These are phyloP conservation scores for Trichophyton mentagrophytes DNA, from an alignment of 2,329 filamentous ascomycete genomes.

Conservation along the genomic window DNA sequence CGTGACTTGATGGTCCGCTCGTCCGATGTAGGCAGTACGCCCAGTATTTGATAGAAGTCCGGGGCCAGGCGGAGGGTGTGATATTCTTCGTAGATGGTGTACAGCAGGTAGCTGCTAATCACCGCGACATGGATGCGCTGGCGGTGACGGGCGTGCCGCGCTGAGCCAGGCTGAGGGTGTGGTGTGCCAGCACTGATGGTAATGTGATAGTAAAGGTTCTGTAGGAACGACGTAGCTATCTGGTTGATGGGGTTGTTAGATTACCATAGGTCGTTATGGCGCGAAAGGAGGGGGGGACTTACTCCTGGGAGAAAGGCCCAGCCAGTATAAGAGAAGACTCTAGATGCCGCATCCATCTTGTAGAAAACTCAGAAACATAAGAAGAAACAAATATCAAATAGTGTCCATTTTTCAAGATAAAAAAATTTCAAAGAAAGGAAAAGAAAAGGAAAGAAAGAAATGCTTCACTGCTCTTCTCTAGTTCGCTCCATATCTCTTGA, in stretches of 20 bases:
- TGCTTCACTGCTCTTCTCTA: not conserved
- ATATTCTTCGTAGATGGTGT: conserved; percentile 88
- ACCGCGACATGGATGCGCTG: conserved; percentile 73
- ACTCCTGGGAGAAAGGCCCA: conserved; percentile 53
- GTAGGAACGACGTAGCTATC: conserved; percentile 65
- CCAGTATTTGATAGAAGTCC: conserved; percentile 69
- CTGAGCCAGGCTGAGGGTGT: conserved; percentile 54
- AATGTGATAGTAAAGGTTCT: conserved; percentile 73
- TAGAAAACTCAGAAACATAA: not conserved
- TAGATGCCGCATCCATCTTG: conserved; percentile 8
- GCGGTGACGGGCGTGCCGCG: conserved; percentile 59
- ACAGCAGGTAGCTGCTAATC: conserved; percentile 69
- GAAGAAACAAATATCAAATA: not conserved
- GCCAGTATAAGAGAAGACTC: conserved; percentile 43
- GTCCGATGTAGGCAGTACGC: conserved; percentile 53
- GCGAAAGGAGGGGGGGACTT: conserved; percentile 18
- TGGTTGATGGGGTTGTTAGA: conserved; percentile 24
- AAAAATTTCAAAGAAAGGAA: too few relatives aligned
- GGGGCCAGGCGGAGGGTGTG: conserved; percentile 58
- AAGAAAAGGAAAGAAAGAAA: too few relatives aligned
- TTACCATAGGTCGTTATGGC: too few relatives aligned
- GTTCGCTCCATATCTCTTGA: not conserved
- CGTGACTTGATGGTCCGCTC: conserved; percentile 70
- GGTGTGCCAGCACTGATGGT: conserved; percentile 82
- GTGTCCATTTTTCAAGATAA: not conserved